These are phyloP conservation scores for Lasiosphaeria ovina DNA, from an alignment of 495 filamentous ascomycete species.

Conservation along the genomic window DNA sequence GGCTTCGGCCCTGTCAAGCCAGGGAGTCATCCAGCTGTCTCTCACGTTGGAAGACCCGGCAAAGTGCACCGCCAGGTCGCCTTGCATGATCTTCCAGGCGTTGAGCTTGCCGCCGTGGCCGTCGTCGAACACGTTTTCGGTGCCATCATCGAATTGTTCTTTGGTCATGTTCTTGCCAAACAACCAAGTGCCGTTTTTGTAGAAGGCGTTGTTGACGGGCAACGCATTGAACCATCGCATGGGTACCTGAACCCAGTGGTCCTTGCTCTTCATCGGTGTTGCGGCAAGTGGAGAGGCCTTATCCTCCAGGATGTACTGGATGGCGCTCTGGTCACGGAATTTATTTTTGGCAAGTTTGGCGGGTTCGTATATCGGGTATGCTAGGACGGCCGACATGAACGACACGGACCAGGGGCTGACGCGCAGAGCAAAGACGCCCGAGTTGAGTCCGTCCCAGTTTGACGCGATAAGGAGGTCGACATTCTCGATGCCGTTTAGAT, in stretches of 20 bases:
- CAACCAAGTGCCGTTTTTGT: conserved; percentile 25
- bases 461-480: conserved; percentile 47
- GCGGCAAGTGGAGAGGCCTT: conserved; percentile 20
- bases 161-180: conserved; percentile 26
- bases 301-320: conserved; percentile 24
- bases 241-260: conserved; percentile 29
- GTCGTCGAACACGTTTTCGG: conserved; percentile 21
- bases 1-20: conserved; percentile 23
- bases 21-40: conserved; percentile 31
- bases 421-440: conserved; percentile 52
- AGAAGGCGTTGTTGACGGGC: conserved; percentile 31
- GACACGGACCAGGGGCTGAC: conserved; percentile 50
- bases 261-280: conserved; percentile 19
- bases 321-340: conserved; percentile 32
- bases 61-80: conserved; percentile 27
- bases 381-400: conserved; percentile 44
- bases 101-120: conserved; percentile 19
- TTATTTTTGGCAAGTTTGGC: conserved; percentile 33
- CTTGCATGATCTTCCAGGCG: conserved; percentile 31
- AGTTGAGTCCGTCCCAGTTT: conserved; percentile 58
- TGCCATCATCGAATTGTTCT: conserved; percentile 26
- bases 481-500: conserved; percentile 32
- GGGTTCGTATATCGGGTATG: conserved; percentile 44
- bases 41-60: conserved; percentile 24
- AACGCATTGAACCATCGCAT: conserved; percentile 34